Percentiles rank a stretch among this genome's conserved stretches.
phyloP scores from a whole-genome alignment of 2,329 filamentous ascomycete genomes.

The Lasiodiplodia citricola region DNA sequence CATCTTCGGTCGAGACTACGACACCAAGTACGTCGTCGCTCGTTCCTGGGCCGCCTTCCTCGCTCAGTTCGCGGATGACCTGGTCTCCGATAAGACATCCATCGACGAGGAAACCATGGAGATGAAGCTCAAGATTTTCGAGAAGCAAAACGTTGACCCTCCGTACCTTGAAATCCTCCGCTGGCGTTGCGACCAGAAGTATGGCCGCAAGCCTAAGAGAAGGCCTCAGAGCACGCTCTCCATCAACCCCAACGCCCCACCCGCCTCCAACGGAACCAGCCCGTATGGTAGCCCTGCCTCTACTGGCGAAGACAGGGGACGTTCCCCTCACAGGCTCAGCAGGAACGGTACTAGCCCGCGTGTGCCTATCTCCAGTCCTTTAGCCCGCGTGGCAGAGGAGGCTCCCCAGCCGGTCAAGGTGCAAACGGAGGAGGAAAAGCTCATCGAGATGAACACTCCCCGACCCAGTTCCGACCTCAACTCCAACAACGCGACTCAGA shows the following conservation, averaged over 20 bases:
- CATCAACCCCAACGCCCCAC: conserved; percentile 58
- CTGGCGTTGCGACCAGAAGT: conserved; percentile 95
- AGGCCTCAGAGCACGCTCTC: conserved; percentile 54
- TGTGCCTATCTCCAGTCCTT: conserved; percentile 71
- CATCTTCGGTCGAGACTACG: conserved; percentile 95
- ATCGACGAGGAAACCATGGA: conserved; percentile 93
- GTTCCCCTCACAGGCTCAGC: conserved; percentile 70
- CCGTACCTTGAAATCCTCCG: conserved; percentile 92
- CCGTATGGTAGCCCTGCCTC: conserved; percentile 68
- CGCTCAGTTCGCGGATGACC: conserved; percentile 85
- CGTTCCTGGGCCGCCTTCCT: conserved; percentile 90
- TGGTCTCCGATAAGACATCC: conserved; percentile 86
- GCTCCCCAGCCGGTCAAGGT: conserved; percentile 46
- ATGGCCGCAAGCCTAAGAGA: conserved; percentile 67
- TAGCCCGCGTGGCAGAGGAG: conserved; percentile 78
- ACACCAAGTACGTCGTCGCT: conserved; percentile 96
- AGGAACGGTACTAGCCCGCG: conserved; percentile 69
- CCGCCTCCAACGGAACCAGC: conserved; percentile 50
- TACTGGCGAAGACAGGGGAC: conserved; percentile 62
- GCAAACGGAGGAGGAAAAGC: conserved; percentile 47
- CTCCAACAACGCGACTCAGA: conserved; percentile 32
- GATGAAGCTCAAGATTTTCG: conserved; percentile 88
- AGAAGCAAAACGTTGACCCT: conserved; percentile 81
- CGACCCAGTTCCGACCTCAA: conserved; percentile 45
- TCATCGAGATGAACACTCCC: conserved; percentile 50